Evolutionary conservation across 1,139 yeast genomes (phyloP).

Genomic region (Pichia sp.): DNA sequence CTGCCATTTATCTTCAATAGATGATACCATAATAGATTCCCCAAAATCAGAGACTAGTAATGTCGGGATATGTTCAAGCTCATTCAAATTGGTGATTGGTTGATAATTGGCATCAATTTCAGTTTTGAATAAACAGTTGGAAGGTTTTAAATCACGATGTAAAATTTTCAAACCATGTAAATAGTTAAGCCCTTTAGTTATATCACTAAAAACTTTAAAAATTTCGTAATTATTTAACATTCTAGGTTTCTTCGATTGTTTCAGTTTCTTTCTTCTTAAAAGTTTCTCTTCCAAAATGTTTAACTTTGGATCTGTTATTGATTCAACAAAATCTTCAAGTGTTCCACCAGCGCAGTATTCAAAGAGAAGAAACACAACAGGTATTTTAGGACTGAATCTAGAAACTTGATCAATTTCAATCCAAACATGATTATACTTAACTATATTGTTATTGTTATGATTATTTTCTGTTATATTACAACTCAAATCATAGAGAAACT

Average conservation of each 20-base stretch:
- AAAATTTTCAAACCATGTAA: constrained; percentile 68
- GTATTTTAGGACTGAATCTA: constrained; percentile 54
- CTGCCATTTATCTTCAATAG: constrained; percentile 17
- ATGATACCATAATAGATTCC: constrained; percentile 72
- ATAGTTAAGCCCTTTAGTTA: constrained; percentile 61
- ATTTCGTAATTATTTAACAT: constrained; percentile 42
- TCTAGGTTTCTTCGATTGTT: constrained; percentile 12
- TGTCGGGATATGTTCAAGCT: constrained; percentile 42
- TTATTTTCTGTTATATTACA: constrained; percentile 15
- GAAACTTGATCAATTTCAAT: constrained; percentile 62
- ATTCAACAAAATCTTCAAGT: constrained; percentile 55
- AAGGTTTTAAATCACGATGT: constrained; percentile 84
- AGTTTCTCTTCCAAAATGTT: constrained; percentile 29
- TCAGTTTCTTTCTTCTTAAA: constrained; percentile 28
- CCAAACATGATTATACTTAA: constrained; percentile 90
- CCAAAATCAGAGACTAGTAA: constrained; percentile 85
- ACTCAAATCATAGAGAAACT: constrained; percentile 46
- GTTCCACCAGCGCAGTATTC: constrained; percentile 90
- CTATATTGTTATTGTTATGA: constrained; percentile 40
- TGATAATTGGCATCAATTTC: constrained; percentile 24
- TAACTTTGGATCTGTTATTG: constrained; percentile 29
- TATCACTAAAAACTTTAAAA: constrained; percentile 59
- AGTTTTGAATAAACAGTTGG: constrained; percentile 63
- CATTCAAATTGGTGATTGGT: constrained; percentile 26
- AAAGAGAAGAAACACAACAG: constrained; percentile 77